A percentile compares a stretch with the other conserved stretches of the same genome.
Conservation (phyloP, 164 flowering plant species). For the Piper longum region DNA sequence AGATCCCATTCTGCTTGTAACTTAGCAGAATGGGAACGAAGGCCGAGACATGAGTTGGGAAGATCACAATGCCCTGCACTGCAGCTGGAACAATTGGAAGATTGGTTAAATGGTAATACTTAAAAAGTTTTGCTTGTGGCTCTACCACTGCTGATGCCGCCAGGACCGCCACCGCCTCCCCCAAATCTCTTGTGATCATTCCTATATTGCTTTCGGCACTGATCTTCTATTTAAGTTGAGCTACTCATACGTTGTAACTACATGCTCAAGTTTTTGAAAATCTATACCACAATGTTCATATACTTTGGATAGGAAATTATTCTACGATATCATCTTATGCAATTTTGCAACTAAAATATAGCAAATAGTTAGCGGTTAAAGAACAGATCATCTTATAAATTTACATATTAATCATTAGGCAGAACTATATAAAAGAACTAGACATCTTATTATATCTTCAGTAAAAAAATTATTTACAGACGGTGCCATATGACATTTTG, state of each 20-base stretch:
- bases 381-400: too few relatives aligned
- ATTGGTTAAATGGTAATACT: background rate
- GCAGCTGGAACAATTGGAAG: background rate
- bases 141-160: background rate
- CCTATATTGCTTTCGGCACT: background rate
- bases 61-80: background rate
- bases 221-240: background rate
- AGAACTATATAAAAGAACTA: too few relatives aligned
- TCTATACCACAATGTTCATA: background rate
- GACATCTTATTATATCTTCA: too few relatives aligned
- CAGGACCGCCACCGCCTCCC: background rate
- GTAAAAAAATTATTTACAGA: background rate
- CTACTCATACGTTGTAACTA: background rate
- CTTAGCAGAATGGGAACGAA: too few relatives aligned
- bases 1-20: too few relatives aligned
- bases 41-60: background rate
- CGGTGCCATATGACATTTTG: background rate
- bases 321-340: too few relatives aligned
- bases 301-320: too few relatives aligned
- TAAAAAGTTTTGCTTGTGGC: background rate
- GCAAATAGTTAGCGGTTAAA: too few relatives aligned
- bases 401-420: too few relatives aligned
- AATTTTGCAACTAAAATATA: too few relatives aligned
- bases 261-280: background rate
- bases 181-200: background rate